phyloP scores from a whole-genome alignment of 495 filamentous ascomycete species.

The Penicillium desertorum region DNA sequence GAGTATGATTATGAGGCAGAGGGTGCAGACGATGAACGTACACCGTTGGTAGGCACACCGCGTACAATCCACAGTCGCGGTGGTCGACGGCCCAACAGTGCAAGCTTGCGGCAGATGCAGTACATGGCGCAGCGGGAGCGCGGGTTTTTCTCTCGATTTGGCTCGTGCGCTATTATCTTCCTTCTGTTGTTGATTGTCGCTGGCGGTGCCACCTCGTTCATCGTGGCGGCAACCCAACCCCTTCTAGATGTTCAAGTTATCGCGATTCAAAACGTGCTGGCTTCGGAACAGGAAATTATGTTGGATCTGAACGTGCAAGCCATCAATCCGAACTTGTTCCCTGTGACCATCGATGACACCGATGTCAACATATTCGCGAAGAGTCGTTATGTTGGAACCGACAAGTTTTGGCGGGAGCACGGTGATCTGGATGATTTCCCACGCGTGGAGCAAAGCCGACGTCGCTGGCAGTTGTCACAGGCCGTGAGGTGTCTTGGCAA shows the following conservation, averaged over 20 bases:
- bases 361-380: constrained; percentile 93
- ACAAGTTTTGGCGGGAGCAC: constrained; percentile 70
- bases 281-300: constrained; percentile 94
- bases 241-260: constrained; percentile 72
- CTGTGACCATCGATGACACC: constrained; percentile 76
- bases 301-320: constrained; percentile 86
- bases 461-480: constrained; percentile 35
- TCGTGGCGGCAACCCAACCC: constrained; percentile 88
- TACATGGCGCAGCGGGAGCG: constrained; percentile 66
- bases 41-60: constrained; percentile 72
- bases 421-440: constrained; percentile 35
- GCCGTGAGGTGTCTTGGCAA: constrained; percentile 32
- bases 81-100: constrained; percentile 55
- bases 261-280: constrained; percentile 83
- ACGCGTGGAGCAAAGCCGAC: constrained; percentile 38
- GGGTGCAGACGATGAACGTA: constrained; percentile 87
- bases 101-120: constrained; percentile 70
- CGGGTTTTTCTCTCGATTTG: constrained; percentile 67
- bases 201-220: constrained; percentile 77
- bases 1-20: constrained; percentile 70
- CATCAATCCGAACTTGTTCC: constrained; percentile 86
- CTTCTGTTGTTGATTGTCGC: constrained; percentile 74
- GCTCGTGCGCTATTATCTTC: constrained; percentile 73
- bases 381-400: constrained; percentile 77
- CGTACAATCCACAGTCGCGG: constrained; percentile 62